Evolutionary conservation across 306 rosid genomes (phyloP), one percentile per base, ranked within the genome.

Genomic region (Pterocarpus macrocarpus): DNA sequence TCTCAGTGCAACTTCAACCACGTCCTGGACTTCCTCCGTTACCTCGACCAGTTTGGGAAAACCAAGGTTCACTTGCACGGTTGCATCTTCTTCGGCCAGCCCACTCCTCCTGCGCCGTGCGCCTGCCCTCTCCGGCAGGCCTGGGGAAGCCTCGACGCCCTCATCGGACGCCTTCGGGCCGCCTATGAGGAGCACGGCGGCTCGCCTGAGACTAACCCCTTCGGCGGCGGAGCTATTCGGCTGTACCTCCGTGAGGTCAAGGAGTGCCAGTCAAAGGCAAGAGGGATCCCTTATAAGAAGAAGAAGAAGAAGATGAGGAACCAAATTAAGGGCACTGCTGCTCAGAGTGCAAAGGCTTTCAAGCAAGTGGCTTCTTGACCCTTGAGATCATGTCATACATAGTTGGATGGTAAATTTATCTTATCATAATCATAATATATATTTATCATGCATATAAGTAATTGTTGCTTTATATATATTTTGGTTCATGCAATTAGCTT

Each of bases 101-200:
- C 98, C 0, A 85, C 89, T 64, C 98, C 98, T 0, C 98, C 98
- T 2, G 94, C 94, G 7, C 97, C 97, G 0, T 94, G 98, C 71
- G 85, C 94, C 15, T 94, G 97, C 64, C 98, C 98, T 4, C 96
- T 94, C 32, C 74, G 87, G 55, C 98, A 94, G 80, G 98, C 98
- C 0, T 94, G 98, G 98, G 98, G 98, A 0, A 94, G 97, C 78
- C 97, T 94, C 0, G 98, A 94, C 55, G 97, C 98, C 7, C 91
- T 92, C 71, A 94, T 94, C 75, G 98, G 98, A 9, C 90, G 98
- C 15, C 94, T 94, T 1, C 83, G 98, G 4, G 98, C 98, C 0
- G 98, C 98, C n/a, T 94, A 90, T 4, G 98, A 94, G 53, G 98
- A 94, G 72, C 92, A 92, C 39, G 98, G 97, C 0, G 98, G 97